Evolutionary conservation across 1,139 yeast species (phyloP), one percentile per base, ranked within the genome.

Genomic region (Saccharomycopsis crataegensis): DNA sequence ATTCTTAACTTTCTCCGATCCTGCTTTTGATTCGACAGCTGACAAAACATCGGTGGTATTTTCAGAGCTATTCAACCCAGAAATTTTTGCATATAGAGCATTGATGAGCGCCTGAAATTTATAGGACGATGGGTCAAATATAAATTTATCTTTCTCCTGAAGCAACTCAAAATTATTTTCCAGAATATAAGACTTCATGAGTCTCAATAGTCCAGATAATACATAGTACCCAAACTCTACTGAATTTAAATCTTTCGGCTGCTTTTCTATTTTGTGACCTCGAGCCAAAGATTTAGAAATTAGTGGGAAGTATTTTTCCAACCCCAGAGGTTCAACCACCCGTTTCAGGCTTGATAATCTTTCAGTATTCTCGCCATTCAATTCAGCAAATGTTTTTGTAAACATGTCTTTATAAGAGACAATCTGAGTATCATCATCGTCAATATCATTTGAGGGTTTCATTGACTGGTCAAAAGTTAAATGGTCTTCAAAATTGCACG

Each of bases 61-160:
- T 31, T 44, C 34, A 17, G 36, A 44, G 33, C 12, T 31, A 17
- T 44, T 17, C 12, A 14, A 46, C 8, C 5, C 11, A 8, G 41
- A 8, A 8, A 53, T 12, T 36, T 51, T 45, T 9, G 42, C 14
- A 36, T 49, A 45, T 17, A 55, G 41, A 8, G 55, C 44, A 43
- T 52, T 55, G 16, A 55, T 14, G n/a, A 55, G 43, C 3, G 43
- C 31, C 37, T 56, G 58, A 42, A 51, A 56, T 22, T 56, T 53
- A 38, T 32, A 54, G 6, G 57, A 53, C 1, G 51, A 31, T 8
- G 45, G 14, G 42, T 54, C 56, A 51, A 56, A 56, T 9, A 56
- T 46, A 34, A 53, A 53, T 28, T 47, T 48, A 4, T 48, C 38
- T 34, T 38, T 31, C 16, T 22, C 44, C 17, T 38, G 40, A 8